Conservation (phyloP, 768 basidiomycete species). For the Hygrophorus russula region DNA sequence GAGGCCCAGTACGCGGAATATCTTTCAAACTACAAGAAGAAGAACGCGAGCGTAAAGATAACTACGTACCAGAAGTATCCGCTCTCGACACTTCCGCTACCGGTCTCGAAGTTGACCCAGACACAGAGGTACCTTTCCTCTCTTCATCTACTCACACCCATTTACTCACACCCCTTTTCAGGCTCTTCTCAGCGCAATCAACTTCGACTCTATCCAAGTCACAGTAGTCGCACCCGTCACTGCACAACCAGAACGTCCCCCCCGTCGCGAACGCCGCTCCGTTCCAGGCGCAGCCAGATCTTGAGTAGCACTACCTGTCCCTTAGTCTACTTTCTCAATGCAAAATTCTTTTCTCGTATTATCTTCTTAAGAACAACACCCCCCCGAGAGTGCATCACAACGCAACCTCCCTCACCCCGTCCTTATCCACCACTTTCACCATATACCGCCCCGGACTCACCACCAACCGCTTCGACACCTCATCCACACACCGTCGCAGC, state of each 20-base stretch:
- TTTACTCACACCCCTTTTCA: conserved; percentile 16
- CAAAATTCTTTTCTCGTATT: no score
- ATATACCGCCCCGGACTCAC: conserved; percentile 76
- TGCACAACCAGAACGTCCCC: conserved; percentile 57
- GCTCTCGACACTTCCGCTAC: conserved; percentile 73
- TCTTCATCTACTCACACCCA: neutral
- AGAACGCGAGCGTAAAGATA: conserved; percentile 98
- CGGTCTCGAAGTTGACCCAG: conserved; percentile 80
- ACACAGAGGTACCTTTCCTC: conserved; percentile 70
- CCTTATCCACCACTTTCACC: conserved; percentile 87
- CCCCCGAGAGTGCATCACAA: no score
- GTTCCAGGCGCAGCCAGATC: conserved; percentile 68
- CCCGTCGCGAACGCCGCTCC: conserved; percentile 62
- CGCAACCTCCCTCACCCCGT: conserved; percentile 76
- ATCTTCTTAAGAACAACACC: no score
- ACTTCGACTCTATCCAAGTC: conserved; percentile 88
- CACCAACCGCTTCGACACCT: conserved; percentile 76
- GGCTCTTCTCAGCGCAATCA: conserved; percentile 84
- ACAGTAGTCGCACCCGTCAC: conserved; percentile 55
- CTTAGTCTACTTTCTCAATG: no score
- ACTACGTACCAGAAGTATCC: conserved; percentile 97
- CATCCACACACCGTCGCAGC: conserved; percentile 77
- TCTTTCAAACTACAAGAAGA: conserved; percentile 99
- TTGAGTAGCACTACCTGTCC: neutral
- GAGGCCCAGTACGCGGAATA: conserved; percentile 96